phyloP scores from a whole-genome alignment of 805 yeast genomes.

The Isabelozyma gotoi region DNA sequence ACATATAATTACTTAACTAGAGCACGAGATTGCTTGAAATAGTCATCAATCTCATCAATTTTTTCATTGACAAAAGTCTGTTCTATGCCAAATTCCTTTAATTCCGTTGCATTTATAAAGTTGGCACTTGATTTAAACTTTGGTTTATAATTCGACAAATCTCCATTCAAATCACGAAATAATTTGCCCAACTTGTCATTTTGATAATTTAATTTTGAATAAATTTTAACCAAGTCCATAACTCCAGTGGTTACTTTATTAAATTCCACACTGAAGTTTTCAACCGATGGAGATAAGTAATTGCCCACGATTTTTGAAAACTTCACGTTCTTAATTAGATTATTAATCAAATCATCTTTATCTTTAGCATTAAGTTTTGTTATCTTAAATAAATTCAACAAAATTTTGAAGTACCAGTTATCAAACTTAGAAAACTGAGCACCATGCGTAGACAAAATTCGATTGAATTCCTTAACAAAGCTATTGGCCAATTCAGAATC shows the following conservation, averaged over 20 bases:
- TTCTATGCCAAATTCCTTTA: background rate
- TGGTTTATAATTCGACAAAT: background rate
- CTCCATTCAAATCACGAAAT: background rate
- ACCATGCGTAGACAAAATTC: conserved; percentile 11
- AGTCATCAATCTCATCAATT: background rate
- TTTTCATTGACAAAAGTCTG: background rate
- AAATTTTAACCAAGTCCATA: conserved; percentile 12
- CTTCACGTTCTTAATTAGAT: conserved; percentile 29
- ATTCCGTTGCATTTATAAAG: background rate
- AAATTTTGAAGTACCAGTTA: conserved; percentile 23
- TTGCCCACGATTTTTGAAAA: conserved; percentile 20
- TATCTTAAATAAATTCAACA: conserved; percentile 24
- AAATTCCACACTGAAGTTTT: conserved; percentile 14
- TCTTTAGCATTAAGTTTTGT: conserved; percentile 22
- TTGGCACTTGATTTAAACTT: background rate
- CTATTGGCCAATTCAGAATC: conserved; percentile 22
- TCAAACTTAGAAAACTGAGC: conserved; percentile 21
- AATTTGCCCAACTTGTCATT: background rate
- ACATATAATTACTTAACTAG: background rate
- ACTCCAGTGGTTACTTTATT: conserved; percentile 15
- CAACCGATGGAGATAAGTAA: conserved; percentile 7
- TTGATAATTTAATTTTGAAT: conserved; percentile 1
- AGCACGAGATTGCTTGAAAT: background rate
- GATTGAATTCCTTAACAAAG: conserved; percentile 24
- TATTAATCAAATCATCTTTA: conserved; percentile 23